Evolutionary conservation across 306 rosid species (phyloP).

Genomic region (Urtica urens): DNA sequence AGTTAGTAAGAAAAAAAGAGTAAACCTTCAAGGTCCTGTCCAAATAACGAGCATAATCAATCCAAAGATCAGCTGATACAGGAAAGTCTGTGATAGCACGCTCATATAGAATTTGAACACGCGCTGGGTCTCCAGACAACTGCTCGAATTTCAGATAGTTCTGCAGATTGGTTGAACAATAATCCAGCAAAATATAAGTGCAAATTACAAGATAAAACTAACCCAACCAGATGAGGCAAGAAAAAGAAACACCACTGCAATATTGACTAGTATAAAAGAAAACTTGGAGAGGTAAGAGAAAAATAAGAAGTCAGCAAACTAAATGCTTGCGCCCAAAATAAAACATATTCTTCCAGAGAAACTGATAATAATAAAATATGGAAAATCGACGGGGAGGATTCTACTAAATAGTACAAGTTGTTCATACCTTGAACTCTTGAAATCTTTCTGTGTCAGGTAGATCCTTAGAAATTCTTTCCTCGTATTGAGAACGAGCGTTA

Average conservation of each 20-base stretch:
- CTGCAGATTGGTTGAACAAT: slow-evolving; percentile 31
- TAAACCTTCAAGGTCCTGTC: slow-evolving; percentile 85
- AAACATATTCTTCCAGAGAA: too few species aligned
- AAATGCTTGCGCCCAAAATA: too few species aligned
- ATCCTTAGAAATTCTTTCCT: slow-evolving; percentile 48
- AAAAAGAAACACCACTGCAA: background rate
- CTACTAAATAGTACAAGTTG: background rate
- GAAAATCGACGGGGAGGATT: background rate
- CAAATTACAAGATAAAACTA: slow-evolving; percentile 2
- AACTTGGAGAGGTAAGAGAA: background rate
- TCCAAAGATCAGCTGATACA: slow-evolving; percentile 66
- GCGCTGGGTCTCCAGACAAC: slow-evolving; percentile 64
- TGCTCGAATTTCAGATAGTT: slow-evolving; percentile 72
- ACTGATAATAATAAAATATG: background rate
- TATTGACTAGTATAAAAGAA: background rate
- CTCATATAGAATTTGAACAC: slow-evolving; percentile 73
- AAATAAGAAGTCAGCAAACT: background rate
- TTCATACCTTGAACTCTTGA: slow-evolving; percentile 48
- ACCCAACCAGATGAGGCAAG: background rate
- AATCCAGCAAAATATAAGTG: background rate
- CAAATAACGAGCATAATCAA: slow-evolving; percentile 66
- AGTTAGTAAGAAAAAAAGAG: slow-evolving; percentile 1
- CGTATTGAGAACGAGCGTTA: slow-evolving; percentile 50
- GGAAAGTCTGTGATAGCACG: slow-evolving; percentile 83
- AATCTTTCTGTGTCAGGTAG: slow-evolving; percentile 52